Evolutionary conservation across 805 yeast species (phyloP), one percentile per base, ranked within the genome.

Genomic region (Cyberlindnera veronae): DNA sequence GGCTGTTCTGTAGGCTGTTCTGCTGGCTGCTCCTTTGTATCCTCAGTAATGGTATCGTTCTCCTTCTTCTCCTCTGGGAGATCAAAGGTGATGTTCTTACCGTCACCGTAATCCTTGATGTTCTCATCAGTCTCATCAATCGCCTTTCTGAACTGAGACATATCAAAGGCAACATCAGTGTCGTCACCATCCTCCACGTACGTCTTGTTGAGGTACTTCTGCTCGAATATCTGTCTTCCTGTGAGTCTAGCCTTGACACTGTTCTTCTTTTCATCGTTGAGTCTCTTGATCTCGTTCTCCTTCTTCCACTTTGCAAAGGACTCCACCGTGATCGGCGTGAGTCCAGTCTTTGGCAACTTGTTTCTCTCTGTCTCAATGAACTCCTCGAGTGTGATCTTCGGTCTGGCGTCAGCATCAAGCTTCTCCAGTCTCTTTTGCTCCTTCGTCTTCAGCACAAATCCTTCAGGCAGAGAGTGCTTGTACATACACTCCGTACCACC

Each of bases 381-480:
- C 47, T 95, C 99, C 65, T 93, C 99, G 56, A 93, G 71, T 1
- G 98, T 87, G 56, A 95, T 85, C 71, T 84, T 83, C 39, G 95
- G 96, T 56, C 85, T 87, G 40, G 76, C 71, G 39, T 87, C 96
- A 18, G 79, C 74, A 6, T 95, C 96, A 62, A 83, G 72, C 57
- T 81, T 83, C 64, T 93, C 99, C 57, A 87, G 67, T 58, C 89
- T 76, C 73, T 86, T 84, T 63, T 93, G 96, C 61, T 93, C 99
- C 66, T 90, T 91, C 27, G 99, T 95, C 73, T 93, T 93, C 67
- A 93, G 76, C 43, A 87, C 95, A 64, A 89, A 95, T 1, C 99
- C 99, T 34, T 95, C 90, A 29, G 99, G 99, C 58, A 93, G 72
- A 8, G 97, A 84, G 65, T 93, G 99, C 64, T 78, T 81, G 69